Conservation (phyloP, 1,139 yeast species). For the Pichia sp. region DNA sequence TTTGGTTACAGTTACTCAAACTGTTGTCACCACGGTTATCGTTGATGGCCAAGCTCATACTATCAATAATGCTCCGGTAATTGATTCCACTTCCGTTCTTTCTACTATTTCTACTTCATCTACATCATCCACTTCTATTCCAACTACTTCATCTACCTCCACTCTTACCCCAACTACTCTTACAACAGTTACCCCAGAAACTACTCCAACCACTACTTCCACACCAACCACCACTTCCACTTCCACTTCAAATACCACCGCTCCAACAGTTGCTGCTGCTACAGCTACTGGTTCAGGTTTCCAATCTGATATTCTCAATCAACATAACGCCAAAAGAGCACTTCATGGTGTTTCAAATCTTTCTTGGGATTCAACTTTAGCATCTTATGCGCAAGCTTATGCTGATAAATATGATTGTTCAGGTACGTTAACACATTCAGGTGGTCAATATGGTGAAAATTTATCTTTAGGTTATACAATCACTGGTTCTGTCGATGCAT, state of each 20-base stretch:
- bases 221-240: conserved; percentile 11
- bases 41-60: conserved; percentile 15
- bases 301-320: conserved; percentile 32
- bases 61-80: conserved; percentile 15
- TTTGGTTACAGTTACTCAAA: conserved; percentile 20
- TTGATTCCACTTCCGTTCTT: conserved; percentile 8
- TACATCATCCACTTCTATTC: background rate
- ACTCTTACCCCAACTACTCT: background rate
- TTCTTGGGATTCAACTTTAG: conserved; percentile 41
- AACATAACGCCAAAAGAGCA: conserved; percentile 46
- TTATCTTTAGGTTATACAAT: conserved; percentile 44
- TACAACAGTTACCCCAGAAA: background rate
- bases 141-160: too few species aligned
- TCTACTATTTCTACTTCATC: background rate
- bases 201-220: background rate
- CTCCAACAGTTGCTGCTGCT: conserved; percentile 6
- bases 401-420: conserved; percentile 41
- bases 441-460: conserved; percentile 50
- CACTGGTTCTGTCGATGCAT: conserved; percentile 48
- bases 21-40: conserved; percentile 14
- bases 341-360: conserved; percentile 41
- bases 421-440: conserved; percentile 43
- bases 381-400: conserved; percentile 42
- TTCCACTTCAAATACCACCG: conserved; percentile 9
- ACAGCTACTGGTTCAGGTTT: conserved; percentile 21